phyloP scores from a whole-genome alignment of 345 rosid species.

The Chamaenerion angustifolium region DNA sequence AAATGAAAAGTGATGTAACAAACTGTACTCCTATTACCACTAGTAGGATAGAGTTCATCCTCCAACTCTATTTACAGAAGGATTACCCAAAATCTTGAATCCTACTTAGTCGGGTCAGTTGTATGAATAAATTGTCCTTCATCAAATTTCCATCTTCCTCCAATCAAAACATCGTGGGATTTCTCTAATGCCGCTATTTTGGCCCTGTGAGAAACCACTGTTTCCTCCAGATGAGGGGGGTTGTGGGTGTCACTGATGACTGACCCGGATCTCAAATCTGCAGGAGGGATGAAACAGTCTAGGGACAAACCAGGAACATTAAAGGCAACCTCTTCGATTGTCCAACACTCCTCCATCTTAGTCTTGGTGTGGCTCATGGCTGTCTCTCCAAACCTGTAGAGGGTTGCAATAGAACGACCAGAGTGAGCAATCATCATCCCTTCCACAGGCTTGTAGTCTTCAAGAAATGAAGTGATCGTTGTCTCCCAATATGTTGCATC shows the following conservation, averaged over 20 bases:
- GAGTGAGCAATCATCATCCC: constrained; percentile 44
- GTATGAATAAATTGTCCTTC: too few relatives aligned
- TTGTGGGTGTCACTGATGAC: not conserved
- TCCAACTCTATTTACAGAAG: too few relatives aligned
- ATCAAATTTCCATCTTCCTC: too few relatives aligned
- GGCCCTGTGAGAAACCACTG: too few relatives aligned
- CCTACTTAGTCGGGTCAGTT: too few relatives aligned
- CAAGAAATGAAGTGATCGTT: constrained; percentile 30
- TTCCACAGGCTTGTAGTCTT: constrained; percentile 32
- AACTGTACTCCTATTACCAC: too few relatives aligned
- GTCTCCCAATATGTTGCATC: constrained; percentile 40
- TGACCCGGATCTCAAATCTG: constrained; percentile 7
- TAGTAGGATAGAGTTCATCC: too few relatives aligned
- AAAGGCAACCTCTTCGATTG: constrained; percentile 15
- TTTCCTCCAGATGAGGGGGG: too few relatives aligned
- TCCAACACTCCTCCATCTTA: constrained; percentile 17
- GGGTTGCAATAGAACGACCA: constrained; percentile 30
- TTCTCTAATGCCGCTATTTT: too few relatives aligned
- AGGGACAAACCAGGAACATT: constrained; percentile 11
- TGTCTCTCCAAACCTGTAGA: constrained; percentile 32
- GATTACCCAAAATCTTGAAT: too few relatives aligned
- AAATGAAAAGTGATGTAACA: too few relatives aligned
- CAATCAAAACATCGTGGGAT: too few relatives aligned
- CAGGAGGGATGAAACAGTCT: constrained; percentile 18
- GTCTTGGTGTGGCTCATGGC: constrained; percentile 34